A percentile compares a stretch with the other conserved stretches of the same genome.
Evolutionary conservation across 2,329 filamentous ascomycete genomes (phyloP).

Genomic region (Colletotrichum sp.): DNA sequence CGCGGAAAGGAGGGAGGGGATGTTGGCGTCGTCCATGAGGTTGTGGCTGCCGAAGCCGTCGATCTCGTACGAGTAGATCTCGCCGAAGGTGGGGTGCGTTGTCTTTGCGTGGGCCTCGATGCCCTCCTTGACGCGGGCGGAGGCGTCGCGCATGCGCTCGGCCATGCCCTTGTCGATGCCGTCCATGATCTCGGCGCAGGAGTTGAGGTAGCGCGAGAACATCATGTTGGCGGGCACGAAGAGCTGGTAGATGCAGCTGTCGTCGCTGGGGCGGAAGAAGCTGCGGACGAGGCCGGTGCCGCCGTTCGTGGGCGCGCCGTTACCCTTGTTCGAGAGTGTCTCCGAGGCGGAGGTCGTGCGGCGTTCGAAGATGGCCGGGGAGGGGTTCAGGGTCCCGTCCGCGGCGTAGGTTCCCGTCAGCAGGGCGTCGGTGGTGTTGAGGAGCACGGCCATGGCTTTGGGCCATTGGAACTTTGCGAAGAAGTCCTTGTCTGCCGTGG

Average conservation of each 20-base stretch:
- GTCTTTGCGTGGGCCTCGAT: slow-evolving; percentile 74
- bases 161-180: slow-evolving; percentile 55
- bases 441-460: slow-evolving; percentile 70
- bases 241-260: slow-evolving; percentile 84
- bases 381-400: slow-evolving; percentile 58
- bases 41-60: slow-evolving; percentile 68
- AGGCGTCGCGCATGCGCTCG: slow-evolving; percentile 63
- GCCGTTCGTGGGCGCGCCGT: slow-evolving; percentile 79
- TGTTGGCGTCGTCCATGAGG: slow-evolving; percentile 70
- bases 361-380: slow-evolving; percentile 79
- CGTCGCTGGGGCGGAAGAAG: slow-evolving; percentile 90
- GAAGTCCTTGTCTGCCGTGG: slow-evolving; percentile 74
- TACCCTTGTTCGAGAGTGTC: slow-evolving; percentile 77
- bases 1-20: slow-evolving; percentile 65
- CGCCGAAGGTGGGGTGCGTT: slow-evolving; percentile 62
- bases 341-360: slow-evolving; percentile 77
- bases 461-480: slow-evolving; percentile 79
- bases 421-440: slow-evolving; percentile 73
- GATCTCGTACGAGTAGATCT: slow-evolving; percentile 73
- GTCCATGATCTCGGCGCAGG: slow-evolving; percentile 50
- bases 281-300: slow-evolving; percentile 84
- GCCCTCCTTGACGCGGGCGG: slow-evolving; percentile 60
- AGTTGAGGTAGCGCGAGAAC: slow-evolving; percentile 68
- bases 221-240: slow-evolving; percentile 92
- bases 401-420: slow-evolving; percentile 74